Base-by-base conservation (phyloP, 139 green algal species). In the Coelastrella sp. region DNA sequence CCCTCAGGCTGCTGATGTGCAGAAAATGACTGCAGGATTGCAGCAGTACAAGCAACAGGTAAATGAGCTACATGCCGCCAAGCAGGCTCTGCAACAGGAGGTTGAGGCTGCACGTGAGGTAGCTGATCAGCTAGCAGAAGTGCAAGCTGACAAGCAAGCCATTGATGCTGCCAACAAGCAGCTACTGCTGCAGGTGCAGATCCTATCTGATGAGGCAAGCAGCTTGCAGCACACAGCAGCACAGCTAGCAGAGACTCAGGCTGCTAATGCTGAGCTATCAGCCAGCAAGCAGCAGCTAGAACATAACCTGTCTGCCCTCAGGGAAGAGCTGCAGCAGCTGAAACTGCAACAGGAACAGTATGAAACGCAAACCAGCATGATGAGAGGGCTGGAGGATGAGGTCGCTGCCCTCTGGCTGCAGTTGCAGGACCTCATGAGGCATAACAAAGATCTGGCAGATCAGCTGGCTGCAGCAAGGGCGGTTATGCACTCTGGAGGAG, bases 401-500 rank as follows among this genome's bases (percentile, higher is more conserved):
- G 66, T 74, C 27, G 15, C 34, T 11, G 34, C 41, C 9, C 71
- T 79, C 2, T 9, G 43, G 71, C 43, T 64, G 71, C 71, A 80
- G 72, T 8, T 74, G 5, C 13, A 74, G 35, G 19, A 64, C 8
- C 71, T 79, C 3, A 17, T 64, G 45, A 38, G 57, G 43, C 71
- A 67, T 45, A 79, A 79, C 41, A 79, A 38, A 41, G 41, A 79
- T 8, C 71, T 79, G 23, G 41, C 41, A 32, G 71, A 53, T 27
- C 25, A 79, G 43, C 41, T 79, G 41, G 71, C 71, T 25, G 71
- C 41, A 63, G 71, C 71, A 17, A 79, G 6, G 32, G 41, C 43
- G 40, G 25, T 21, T 60, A 41, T 38, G 7, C 27, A 40, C 30
- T 23, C 2, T 19, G 40, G 30, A 1, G 62, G 30, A 23, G 30